Conservation (phyloP, 768 basidiomycete genomes). For the Plicaturopsis crispa region DNA sequence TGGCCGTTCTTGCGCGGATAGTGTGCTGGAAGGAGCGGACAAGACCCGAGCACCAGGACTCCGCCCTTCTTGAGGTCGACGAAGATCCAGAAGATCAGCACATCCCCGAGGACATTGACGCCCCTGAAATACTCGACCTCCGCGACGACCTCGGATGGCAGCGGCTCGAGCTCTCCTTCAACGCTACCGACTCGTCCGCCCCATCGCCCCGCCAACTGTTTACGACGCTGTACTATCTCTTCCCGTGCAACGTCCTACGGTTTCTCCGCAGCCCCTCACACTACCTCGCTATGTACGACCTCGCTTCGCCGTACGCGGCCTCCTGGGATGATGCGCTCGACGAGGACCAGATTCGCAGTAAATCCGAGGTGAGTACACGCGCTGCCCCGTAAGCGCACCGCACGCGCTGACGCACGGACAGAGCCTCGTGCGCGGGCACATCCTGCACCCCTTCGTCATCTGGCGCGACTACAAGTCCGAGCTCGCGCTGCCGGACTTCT, state of each 20-base stretch:
- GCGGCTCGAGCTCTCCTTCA: constrained; percentile 55
- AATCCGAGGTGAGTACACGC: constrained; percentile 70
- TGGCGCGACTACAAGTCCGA: constrained; percentile 60
- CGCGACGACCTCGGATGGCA: constrained; percentile 62
- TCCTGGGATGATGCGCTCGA: constrained; percentile 69
- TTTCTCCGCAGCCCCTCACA: constrained; percentile 66
- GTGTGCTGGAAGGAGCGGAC: constrained; percentile 68
- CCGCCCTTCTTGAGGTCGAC: constrained; percentile 23
- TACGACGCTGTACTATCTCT: constrained; percentile 80
- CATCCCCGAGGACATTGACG: constrained; percentile 16
- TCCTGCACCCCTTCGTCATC: constrained; percentile 68
- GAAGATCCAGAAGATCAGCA: constrained; percentile 33
- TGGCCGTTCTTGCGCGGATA: constrained; percentile 61
- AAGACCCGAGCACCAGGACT: constrained; percentile 19
- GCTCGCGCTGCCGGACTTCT: constrained; percentile 54
- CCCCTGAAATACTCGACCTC: constrained; percentile 29
- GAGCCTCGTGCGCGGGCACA: constrained; percentile 63
- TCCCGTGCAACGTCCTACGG: constrained; percentile 79
- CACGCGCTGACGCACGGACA: too few species aligned
- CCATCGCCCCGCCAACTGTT: constrained; percentile 66
- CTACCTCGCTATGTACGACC: constrained; percentile 47
- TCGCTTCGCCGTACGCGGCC: constrained; percentile 55
- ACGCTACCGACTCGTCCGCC: constrained; percentile 39
- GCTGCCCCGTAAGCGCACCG: not conserved
- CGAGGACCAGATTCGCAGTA: constrained; percentile 59